Evolutionary conservation across 495 filamentous ascomycete genomes (phyloP).

Genomic region (Aspergillus wentii): DNA sequence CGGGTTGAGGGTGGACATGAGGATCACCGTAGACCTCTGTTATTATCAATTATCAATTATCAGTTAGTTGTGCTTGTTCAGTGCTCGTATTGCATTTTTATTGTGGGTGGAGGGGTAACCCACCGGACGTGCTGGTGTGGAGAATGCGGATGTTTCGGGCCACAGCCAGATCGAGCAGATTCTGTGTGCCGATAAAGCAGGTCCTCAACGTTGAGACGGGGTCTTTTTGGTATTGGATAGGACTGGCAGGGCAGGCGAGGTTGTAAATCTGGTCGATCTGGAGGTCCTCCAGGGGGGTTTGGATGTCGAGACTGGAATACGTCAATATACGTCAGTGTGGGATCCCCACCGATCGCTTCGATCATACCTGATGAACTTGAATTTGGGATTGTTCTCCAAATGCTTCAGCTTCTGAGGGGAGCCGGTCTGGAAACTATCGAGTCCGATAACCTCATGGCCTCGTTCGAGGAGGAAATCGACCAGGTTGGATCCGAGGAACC

Average conservation of each 20-base stretch:
- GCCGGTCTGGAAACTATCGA: slow-evolving; percentile 13
- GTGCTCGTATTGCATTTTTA: not conserved
- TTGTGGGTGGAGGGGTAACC: no score
- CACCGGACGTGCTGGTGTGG: slow-evolving; percentile 15
- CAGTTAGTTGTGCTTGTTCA: not conserved
- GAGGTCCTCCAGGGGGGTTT: slow-evolving; percentile 3
- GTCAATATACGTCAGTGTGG: not conserved
- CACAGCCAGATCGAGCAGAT: slow-evolving; percentile 10
- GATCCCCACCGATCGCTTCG: not conserved
- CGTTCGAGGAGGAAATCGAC: slow-evolving; percentile 13
- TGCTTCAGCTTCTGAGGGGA: slow-evolving; percentile 8
- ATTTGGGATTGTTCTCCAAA: slow-evolving; percentile 4
- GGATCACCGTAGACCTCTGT: slow-evolving; percentile 17
- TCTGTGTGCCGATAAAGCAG: slow-evolving; percentile 9
- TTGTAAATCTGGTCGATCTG: slow-evolving; percentile 13
- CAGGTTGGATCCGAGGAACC: slow-evolving; percentile 15
- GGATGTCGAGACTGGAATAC: slow-evolving; percentile 11
- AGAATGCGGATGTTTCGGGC: slow-evolving; percentile 6
- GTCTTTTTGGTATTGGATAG: slow-evolving; percentile 17
- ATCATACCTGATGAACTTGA: slow-evolving; percentile 9
- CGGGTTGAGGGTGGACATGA: slow-evolving; percentile 13
- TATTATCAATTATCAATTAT: not conserved
- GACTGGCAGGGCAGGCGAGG: slow-evolving; percentile 18
- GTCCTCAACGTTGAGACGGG: slow-evolving; percentile 10
- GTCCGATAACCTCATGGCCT: slow-evolving; percentile 11